Base-by-base conservation (phyloP, 331 rosid species). In the Rosa hybrid region DNA sequence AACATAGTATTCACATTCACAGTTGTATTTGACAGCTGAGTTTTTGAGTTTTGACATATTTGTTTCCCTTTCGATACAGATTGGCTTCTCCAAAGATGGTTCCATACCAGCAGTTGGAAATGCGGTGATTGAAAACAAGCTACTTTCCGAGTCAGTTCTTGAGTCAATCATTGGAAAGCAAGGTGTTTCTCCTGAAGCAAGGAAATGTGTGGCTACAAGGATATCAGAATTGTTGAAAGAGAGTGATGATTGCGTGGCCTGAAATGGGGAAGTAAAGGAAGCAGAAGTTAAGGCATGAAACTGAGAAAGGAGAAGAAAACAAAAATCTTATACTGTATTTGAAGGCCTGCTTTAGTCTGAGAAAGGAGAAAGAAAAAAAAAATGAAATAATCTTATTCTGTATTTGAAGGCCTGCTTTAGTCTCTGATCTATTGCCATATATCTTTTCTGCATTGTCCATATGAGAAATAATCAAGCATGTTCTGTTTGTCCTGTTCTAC, bases 131-230 rank as follows among this genome's bases (percentile, higher is more conserved):
- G 86, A 91, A 16, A 94, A 86, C 79, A 92, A 86, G 23, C 59
- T 88, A 34, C 86, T 92, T 20, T 84, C 90, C 9, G 97, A 89
- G 82, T 88, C 97, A 4, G 83, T 94, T 1, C 30, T 92, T 12
- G 97, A 91, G 82, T 91, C 97, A 0, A 91, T 94, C 74, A 68
- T 94, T 0, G 97, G 98, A 0, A 86, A 89, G 84, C 69, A 85
- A 69, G 97, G 98, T 4, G 98, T 92, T 74, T 90, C 97, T 51
- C 98, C 98, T 6, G 91, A 18, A 14, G 87, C 94, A 14, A 92
- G 81, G 83, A 72, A 76, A 53, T 89, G 87, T 82, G 82, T 94
- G 82, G 92, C 98, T 5, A 12, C 79, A 49, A 86, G 91, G 27
- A 72, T 90, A 2, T 64, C 57, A 1, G 74, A 82, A n/a, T 63